phyloP scores from a whole-genome alignment of 2,329 filamentous ascomycete genomes.

The Orbilia ellipsospora region DNA sequence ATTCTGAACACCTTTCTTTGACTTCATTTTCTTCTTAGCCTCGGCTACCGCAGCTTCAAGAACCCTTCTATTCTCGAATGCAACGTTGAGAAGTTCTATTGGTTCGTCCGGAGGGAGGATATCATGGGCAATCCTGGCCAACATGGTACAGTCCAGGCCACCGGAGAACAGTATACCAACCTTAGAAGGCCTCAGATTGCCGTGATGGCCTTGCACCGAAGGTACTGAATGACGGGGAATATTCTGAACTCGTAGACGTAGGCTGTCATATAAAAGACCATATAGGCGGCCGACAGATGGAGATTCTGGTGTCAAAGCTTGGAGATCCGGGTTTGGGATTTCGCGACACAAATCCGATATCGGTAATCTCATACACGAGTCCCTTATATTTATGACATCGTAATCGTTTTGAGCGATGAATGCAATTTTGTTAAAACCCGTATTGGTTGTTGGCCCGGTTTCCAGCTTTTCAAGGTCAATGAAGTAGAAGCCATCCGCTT shows the following conservation, averaged over 20 bases:
- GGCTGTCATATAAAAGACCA: conserved; percentile 70
- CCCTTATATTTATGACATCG: conserved; percentile 25
- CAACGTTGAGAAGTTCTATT: conserved; percentile 93
- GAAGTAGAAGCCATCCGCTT: conserved; percentile 82
- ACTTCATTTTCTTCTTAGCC: conserved; percentile 59
- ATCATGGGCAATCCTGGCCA: conserved; percentile 83
- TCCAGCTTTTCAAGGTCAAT: conserved; percentile 67
- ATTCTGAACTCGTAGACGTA: conserved; percentile 73
- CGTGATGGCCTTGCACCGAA: conserved; percentile 60
- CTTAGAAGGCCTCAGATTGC: conserved; percentile 62
- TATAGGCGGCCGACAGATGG: conserved; percentile 68
- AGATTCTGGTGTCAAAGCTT: conserved; percentile 63
- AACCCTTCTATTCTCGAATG: conserved; percentile 90
- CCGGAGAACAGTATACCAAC: conserved; percentile 92
- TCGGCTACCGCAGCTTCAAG: conserved; percentile 68
- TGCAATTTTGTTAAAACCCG: conserved; percentile 1
- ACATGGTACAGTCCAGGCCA: conserved; percentile 88
- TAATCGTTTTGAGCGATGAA: conserved; percentile 40
- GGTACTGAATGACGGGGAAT: conserved; percentile 67
- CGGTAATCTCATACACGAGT: conserved; percentile 42
- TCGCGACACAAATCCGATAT: conserved; percentile 40
- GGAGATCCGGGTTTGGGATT: conserved; percentile 16
- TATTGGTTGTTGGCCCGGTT: neutral
- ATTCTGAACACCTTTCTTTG: conserved; percentile 41
- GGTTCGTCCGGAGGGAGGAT: conserved; percentile 74